These are phyloP conservation scores for Exophiala mesophila DNA, from an alignment of 2,329 filamentous ascomycete genomes.

Conservation along the genomic window DNA sequence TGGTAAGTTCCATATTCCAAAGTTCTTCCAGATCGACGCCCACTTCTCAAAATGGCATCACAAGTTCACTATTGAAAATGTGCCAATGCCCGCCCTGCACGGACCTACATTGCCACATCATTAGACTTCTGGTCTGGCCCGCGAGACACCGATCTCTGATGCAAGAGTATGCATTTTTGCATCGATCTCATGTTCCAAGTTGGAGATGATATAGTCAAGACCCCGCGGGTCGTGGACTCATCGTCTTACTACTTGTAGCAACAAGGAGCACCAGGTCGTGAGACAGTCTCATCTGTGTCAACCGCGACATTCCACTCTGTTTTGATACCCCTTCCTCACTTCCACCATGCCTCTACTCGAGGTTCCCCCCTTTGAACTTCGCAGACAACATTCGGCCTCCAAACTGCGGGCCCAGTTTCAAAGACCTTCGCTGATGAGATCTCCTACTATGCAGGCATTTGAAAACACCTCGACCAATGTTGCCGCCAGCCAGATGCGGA, in stretches of 20 bases:
- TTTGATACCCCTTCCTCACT: background rate
- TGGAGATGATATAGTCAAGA: background rate
- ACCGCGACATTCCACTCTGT: background rate
- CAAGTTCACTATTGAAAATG: slow-evolving; percentile 4
- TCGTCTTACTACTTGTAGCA: slow-evolving; percentile 7
- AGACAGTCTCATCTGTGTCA: too few relatives aligned
- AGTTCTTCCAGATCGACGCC: slow-evolving; percentile 1
- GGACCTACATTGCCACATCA: too few relatives aligned
- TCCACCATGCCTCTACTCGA: slow-evolving; percentile 15
- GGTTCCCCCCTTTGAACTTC: slow-evolving; percentile 8
- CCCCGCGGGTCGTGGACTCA: slow-evolving; percentile 5
- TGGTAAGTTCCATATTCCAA: slow-evolving; percentile 40
- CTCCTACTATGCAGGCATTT: slow-evolving; percentile 65
- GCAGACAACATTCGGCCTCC: background rate
- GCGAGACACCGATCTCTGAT: too few relatives aligned
- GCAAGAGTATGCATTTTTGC: too few relatives aligned
- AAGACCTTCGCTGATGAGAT: slow-evolving; percentile 16
- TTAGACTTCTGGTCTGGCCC: too few relatives aligned
- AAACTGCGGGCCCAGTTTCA: background rate
- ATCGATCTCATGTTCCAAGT: background rate
- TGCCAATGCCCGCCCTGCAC: slow-evolving; percentile 8
- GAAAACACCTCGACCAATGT: slow-evolving; percentile 99
- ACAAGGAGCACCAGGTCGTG: too few relatives aligned
- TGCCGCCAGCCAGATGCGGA: slow-evolving; percentile 97
- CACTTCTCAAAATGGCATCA: slow-evolving; percentile 3